A percentile compares a stretch with the other conserved stretches of the same genome.
Conservation (phyloP, 2,329 filamentous ascomycete species). For the Bimuria novae-zelandiae region DNA sequence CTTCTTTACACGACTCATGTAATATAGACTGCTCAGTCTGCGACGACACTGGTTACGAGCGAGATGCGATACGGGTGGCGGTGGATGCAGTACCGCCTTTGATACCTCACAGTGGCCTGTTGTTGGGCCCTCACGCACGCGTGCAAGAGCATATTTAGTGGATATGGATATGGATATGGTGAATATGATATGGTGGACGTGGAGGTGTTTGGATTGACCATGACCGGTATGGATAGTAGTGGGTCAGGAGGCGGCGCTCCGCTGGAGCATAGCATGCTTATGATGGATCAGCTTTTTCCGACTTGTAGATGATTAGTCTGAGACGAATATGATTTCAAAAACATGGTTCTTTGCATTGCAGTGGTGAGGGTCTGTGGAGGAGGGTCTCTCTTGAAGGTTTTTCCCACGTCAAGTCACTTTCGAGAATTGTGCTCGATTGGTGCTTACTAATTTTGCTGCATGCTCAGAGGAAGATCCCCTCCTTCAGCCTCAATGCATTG, state of each 20-base stretch:
- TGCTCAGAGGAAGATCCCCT: no score
- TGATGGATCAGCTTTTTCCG: not conserved
- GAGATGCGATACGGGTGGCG: conserved; percentile 15
- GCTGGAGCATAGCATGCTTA: not conserved
- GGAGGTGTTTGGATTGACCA: not conserved
- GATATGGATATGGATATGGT: not conserved
- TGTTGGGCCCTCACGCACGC: conserved; percentile 2
- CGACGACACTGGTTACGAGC: conserved; percentile 29
- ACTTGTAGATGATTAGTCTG: conserved; percentile 3
- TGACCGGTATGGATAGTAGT: not conserved
- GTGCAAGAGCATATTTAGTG: not conserved
- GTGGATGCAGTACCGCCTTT: conserved; percentile 21
- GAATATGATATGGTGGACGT: not conserved
- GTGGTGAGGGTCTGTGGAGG: no score
- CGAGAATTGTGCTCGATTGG: no score
- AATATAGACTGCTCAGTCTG: conserved; percentile 42
- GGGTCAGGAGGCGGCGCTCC: not conserved
- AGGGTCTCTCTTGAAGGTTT: no score
- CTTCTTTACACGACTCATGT: conserved; percentile 32
- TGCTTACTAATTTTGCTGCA: no score
- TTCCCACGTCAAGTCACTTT: no score
- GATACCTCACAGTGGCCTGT: conserved; percentile 36
- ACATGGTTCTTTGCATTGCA: no score
- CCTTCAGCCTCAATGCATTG: not conserved
- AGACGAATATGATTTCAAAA: not conserved